Percentiles rank a stretch among this genome's conserved stretches.
These are phyloP conservation scores for Paramyrothecium sp. DNA, from an alignment of 2,329 filamentous ascomycete species.

Conservation along the genomic window DNA sequence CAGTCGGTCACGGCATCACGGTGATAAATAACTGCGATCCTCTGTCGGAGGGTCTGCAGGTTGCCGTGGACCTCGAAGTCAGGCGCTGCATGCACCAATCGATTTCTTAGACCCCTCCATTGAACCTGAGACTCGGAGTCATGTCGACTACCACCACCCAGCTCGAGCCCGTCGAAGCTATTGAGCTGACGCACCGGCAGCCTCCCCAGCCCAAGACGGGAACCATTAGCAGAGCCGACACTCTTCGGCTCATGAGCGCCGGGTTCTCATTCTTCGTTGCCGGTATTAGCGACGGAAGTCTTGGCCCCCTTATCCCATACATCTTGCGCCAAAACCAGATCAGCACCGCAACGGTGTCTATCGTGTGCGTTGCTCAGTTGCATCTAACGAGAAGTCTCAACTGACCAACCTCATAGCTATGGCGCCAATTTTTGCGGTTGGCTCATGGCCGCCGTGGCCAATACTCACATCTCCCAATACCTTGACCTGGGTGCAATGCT, in stretches of 20 bases:
- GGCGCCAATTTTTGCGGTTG: slow-evolving; percentile 58
- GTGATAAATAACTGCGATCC: too few species aligned
- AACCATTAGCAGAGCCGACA: slow-evolving; percentile 33
- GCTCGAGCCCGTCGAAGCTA: neutral
- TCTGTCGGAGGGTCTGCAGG: too few species aligned
- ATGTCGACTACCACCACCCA: neutral
- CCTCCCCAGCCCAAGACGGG: neutral
- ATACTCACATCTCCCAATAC: slow-evolving; percentile 49
- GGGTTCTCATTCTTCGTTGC: slow-evolving; percentile 65
- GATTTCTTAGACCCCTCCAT: neutral
- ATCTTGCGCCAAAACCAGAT: slow-evolving; percentile 56
- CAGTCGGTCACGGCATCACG: neutral
- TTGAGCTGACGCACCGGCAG: neutral
- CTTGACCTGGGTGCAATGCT: slow-evolving; percentile 58
- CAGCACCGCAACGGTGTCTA: slow-evolving; percentile 47
- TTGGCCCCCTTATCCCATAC: slow-evolving; percentile 63
- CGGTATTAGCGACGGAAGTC: slow-evolving; percentile 62
- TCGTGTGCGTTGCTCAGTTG: slow-evolving; percentile 38
- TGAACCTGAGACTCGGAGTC: neutral
- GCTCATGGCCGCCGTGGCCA: slow-evolving; percentile 56
- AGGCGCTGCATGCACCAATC: neutral
- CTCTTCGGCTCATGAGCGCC: slow-evolving; percentile 51
- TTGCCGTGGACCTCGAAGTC: too few species aligned
- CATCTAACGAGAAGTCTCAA: neutral
- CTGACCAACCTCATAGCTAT: slow-evolving; percentile 34